phyloP scores from a whole-genome alignment of 2,329 filamentous ascomycete species.

The Fusarium concolor region DNA sequence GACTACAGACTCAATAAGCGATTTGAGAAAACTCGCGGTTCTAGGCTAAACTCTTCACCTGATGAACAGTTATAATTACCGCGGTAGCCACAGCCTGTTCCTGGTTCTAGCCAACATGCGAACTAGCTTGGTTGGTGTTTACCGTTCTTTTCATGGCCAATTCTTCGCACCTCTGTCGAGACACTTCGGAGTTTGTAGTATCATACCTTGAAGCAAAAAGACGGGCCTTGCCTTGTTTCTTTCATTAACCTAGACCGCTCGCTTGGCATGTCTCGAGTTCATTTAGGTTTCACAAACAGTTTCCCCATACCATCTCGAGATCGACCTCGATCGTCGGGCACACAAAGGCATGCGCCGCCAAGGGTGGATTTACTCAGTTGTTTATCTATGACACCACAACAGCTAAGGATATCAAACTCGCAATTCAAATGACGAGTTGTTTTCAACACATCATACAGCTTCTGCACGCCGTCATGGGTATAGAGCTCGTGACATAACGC shows the following conservation, averaged over 20 bases:
- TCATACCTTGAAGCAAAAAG: neutral
- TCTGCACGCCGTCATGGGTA: neutral
- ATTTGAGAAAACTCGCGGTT: constrained; percentile 2
- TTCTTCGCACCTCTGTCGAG: neutral
- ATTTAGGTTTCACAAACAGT: neutral
- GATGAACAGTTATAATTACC: constrained; percentile 19
- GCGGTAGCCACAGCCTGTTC: constrained; percentile 30
- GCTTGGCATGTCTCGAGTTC: neutral
- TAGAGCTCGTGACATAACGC: neutral
- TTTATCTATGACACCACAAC: neutral
- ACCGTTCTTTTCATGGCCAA: neutral
- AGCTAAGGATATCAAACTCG: neutral
- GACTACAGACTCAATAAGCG: constrained; percentile 19
- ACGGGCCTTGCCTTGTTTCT: neutral
- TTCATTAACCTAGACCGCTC: neutral
- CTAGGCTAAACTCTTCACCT: constrained; percentile 5
- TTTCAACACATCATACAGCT: neutral
- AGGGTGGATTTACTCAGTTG: neutral
- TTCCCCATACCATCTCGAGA: neutral
- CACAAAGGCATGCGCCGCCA: neutral
- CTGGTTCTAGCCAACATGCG: neutral
- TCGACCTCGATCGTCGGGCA: neutral
- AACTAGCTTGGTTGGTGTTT: neutral
- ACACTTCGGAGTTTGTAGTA: neutral
- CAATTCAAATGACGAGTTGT: neutral